Base-by-base conservation (phyloP, 1,284 basidiomycete species). In the Inonotus hispidus region DNA sequence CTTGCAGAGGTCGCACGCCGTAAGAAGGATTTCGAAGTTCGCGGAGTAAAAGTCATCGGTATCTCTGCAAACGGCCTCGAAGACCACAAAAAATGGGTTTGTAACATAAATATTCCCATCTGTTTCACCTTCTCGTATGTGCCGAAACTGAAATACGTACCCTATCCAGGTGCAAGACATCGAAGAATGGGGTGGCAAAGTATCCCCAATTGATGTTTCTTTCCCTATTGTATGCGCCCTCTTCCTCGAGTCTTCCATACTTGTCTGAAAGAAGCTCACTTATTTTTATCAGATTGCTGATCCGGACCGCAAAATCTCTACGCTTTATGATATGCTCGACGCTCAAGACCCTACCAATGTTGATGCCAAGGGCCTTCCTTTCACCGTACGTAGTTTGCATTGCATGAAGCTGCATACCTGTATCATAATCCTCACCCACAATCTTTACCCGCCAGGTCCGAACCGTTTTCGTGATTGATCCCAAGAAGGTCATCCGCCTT, bases 281-380 rank as follows among this genome's bases (percentile, higher is more conserved):
- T 39, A 32, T 54, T 32, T 37, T 49, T 14, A 27, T 23, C 8
- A 92, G 90, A 97, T 99, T 66, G 95, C 93, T 60, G 96, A 99
- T 72, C 81, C 84, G 55, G 89, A 94, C 71, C 85, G 97, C 72
- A 88, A 87, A 73, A 83, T 98, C 60, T 90, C 93, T 16, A 86
- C 83, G 46, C 74, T 91, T 63, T 95, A 95, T 72, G 93, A 95
- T 74, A 99, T 99, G 97, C 82, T 99, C 64, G 96, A 99, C 74
- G 82, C 90, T 67, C 91, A 96, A 73, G 94, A 97, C 74, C 83
- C 91, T 56, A 96, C 95, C 63, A 99, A 99, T 79, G 85, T 90
- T 60, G 97, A 99, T 74, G 82, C 81, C 58, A 96, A 96, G 78
- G 93, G 95, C 56, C 79, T 90, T 52, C 92, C 91, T 32, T 89